Evolutionary conservation across 1,284 basidiomycete species (phyloP).

Genomic region (Sporisorium scitamineum): DNA sequence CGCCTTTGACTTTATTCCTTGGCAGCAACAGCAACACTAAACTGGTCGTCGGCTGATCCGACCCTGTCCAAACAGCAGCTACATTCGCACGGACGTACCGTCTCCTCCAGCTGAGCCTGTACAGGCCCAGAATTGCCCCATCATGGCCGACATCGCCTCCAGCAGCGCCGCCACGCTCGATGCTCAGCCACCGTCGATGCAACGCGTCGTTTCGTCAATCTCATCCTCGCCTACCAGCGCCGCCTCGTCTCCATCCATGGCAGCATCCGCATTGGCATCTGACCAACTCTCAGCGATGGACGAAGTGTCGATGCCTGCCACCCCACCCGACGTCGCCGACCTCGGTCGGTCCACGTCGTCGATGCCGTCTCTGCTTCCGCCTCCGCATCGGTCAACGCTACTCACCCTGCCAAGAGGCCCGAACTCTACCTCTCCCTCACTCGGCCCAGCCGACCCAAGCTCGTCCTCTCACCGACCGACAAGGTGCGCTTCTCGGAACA

Average conservation of each 20-base stretch:
- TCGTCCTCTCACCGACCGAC: slow-evolving; percentile 30
- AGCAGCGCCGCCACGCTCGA: background rate
- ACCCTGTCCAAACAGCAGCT: background rate
- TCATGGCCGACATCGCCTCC: slow-evolving; percentile 14
- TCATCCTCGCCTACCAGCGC: slow-evolving; percentile 25
- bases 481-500: slow-evolving; percentile 31
- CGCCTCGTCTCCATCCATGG: slow-evolving; percentile 35
- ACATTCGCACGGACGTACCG: background rate
- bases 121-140: background rate
- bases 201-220: slow-evolving; percentile 21
- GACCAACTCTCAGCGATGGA: slow-evolving; percentile 32
- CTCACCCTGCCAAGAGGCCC: slow-evolving; percentile 11
- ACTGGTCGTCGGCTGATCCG: background rate
- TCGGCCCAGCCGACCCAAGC: slow-evolving; percentile 21
- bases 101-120: background rate
- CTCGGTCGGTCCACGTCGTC: slow-evolving; percentile 14
- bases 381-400: slow-evolving; percentile 13
- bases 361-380: slow-evolving; percentile 7
- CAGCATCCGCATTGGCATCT: slow-evolving; percentile 19
- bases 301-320: slow-evolving; percentile 44
- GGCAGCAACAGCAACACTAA: background rate
- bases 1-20: background rate
- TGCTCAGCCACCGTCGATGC: slow-evolving; percentile 16
- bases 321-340: slow-evolving; percentile 30
- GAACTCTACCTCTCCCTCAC: slow-evolving; percentile 34